Evolutionary conservation across 2,329 filamentous ascomycete species (phyloP), one percentile per base, ranked within the genome.

Genomic region (Cladosporium halotolerans): DNA sequence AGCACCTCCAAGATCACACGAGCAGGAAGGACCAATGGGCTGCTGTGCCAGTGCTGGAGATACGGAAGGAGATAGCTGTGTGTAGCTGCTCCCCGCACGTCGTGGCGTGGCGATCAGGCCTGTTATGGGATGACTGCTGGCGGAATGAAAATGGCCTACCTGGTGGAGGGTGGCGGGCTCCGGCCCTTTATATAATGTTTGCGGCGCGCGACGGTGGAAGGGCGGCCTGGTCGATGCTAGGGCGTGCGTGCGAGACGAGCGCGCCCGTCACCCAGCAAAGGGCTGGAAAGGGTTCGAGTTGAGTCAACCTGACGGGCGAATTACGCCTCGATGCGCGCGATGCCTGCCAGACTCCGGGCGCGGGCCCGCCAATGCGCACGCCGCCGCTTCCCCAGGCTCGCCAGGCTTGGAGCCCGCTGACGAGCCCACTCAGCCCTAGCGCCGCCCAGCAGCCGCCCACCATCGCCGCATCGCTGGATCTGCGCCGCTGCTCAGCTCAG

Each of bases 1-100:
- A 51, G 32, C 48, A 40, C 48, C 33, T 44, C 48, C 23, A 9
- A 13, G 48, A 36, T 51, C 48, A 51, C 48, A 51, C 33, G 48
- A 51, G 33, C 48, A 44, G 40, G 13, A 19, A 38, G 48, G 45
- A 23, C 41, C 32, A 51, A 44, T 44, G 28, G 40, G 9, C 32
- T 36, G n/a, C 44, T 44, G 36, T 14, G n/a, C 13, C 16, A 9
- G 36, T 32, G 5, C 8, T 11, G 38, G 13, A 33, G 40, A 28
- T 28, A 7, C 23, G 23, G 23, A 5, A 28, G 23, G 23, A 28
- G 23, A 28, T 28, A 7, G 23, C 23, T 28, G 23, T 28, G 5
- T 28, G 48, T 43, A 51, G 48, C 48, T 44, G 19, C 48, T 43
- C 48, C 48, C 48, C 48, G 48, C 48, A 50, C 47, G 47, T 50